These are phyloP conservation scores for Nymphaea thermarum DNA, from an alignment of 164 flowering plant species.

Conservation along the genomic window DNA sequence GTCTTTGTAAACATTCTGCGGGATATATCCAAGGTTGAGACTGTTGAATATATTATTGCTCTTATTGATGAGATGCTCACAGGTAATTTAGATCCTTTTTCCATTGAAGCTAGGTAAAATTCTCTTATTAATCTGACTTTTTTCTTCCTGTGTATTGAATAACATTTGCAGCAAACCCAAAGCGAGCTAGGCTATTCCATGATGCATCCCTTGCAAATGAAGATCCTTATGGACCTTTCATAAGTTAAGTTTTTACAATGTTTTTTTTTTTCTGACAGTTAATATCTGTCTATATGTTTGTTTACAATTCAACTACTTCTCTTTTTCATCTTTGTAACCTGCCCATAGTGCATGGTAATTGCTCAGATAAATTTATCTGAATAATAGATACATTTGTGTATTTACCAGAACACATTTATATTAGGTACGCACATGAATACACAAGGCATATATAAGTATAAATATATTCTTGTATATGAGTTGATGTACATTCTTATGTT, in stretches of 20 bases:
- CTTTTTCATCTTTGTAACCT: too few relatives aligned
- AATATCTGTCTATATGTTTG: too few relatives aligned
- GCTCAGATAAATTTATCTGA: too few relatives aligned
- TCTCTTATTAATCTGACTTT: not conserved
- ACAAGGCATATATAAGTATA: too few relatives aligned
- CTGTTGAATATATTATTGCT: slow-evolving; percentile 91
- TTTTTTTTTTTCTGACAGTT: too few relatives aligned
- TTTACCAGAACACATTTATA: too few relatives aligned
- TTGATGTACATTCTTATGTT: too few relatives aligned
- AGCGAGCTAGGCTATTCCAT: slow-evolving; percentile 81
- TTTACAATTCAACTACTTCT: too few relatives aligned
- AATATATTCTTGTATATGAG: too few relatives aligned
- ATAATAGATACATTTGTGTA: too few relatives aligned
- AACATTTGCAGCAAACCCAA: slow-evolving; percentile 67
- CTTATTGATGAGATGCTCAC: slow-evolving; percentile 93
- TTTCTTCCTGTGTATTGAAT: not conserved
- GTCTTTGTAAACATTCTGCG: slow-evolving; percentile 79
- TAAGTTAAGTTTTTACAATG: slow-evolving; percentile 38
- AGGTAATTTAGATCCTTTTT: slow-evolving; percentile 33
- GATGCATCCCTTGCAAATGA: slow-evolving; percentile 69
- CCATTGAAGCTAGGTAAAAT: not conserved
- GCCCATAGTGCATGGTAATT: too few relatives aligned
- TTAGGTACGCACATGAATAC: too few relatives aligned
- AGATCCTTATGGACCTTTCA: slow-evolving; percentile 86
- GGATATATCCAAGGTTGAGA: slow-evolving; percentile 81